phyloP scores from a whole-genome alignment of 768 basidiomycete species.

The Rhodotorula toruloides region DNA sequence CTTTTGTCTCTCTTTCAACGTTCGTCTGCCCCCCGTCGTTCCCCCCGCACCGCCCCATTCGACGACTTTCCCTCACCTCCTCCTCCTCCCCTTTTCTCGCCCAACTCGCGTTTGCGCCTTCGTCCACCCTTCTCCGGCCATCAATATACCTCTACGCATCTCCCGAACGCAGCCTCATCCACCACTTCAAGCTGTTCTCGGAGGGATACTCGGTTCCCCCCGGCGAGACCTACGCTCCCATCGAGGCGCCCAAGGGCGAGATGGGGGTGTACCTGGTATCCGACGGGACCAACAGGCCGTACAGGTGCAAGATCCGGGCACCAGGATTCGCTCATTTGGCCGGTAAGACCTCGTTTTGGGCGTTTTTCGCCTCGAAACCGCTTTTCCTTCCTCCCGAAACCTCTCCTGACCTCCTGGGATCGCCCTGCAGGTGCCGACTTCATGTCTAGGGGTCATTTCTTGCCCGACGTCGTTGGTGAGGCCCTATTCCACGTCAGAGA shows the following conservation, averaged over 20 bases:
- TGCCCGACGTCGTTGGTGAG: constrained; percentile 20
- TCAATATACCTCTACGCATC: no score
- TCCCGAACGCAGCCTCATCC: constrained; percentile 57
- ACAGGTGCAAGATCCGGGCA: constrained; percentile 71
- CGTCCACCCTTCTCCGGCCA: no score
- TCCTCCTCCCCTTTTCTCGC: neutral
- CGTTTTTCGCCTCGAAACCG: constrained; percentile 54
- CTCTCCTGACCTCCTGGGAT: constrained; percentile 49
- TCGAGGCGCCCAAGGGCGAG: constrained; percentile 98
- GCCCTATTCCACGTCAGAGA: neutral
- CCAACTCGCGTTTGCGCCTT: no score
- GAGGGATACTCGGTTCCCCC: constrained; percentile 96
- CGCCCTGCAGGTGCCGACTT: constrained; percentile 81
- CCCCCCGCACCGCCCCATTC: no score
- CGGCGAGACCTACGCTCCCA: constrained; percentile 81
- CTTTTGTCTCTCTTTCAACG: no score
- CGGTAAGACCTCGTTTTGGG: constrained; percentile 97
- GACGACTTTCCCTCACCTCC: neutral
- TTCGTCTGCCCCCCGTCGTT: no score
- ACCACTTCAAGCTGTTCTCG: constrained; percentile 93
- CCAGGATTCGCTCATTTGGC: constrained; percentile 58
- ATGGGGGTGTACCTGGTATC: constrained; percentile 96
- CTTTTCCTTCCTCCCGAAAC: neutral
- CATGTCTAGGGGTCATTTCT: constrained; percentile 82
- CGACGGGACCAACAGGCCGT: constrained; percentile 93